A percentile compares a stretch with the other conserved stretches of the same genome.
These are phyloP conservation scores for Tylopilus subfusipes DNA, from an alignment of 768 basidiomycete species.

Conservation along the genomic window DNA sequence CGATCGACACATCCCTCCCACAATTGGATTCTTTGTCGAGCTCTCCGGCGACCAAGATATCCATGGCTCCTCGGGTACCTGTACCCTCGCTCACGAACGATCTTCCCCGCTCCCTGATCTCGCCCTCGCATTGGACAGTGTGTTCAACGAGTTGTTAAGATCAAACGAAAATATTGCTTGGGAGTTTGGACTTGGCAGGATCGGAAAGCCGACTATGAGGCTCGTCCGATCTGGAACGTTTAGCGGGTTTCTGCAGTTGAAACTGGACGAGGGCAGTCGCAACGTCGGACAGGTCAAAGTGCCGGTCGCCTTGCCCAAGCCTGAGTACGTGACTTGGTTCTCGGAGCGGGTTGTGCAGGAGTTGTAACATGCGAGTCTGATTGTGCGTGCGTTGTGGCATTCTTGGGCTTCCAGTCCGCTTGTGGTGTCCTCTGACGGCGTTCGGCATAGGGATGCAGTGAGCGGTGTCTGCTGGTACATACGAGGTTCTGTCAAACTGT, in stretches of 20 bases:
- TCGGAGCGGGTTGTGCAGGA: neutral
- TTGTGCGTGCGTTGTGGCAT: no score
- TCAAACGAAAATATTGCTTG: neutral
- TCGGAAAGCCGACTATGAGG: neutral
- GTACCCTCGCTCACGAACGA: neutral
- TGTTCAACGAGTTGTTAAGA: neutral
- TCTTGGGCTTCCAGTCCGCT: neutral
- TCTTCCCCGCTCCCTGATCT: neutral
- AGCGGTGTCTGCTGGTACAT: no score
- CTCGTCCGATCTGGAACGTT: neutral
- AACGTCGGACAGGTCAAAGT: neutral
- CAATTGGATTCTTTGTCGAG: neutral
- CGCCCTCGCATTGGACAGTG: neutral
- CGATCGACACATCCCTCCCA: neutral
- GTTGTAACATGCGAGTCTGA: neutral
- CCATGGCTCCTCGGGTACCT: neutral
- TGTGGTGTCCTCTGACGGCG: neutral
- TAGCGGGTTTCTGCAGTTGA: neutral
- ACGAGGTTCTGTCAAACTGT: no score
- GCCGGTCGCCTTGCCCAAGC: neutral
- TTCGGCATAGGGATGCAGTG: no score
- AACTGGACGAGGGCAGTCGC: neutral
- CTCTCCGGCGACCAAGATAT: neutral
- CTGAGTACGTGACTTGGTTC: neutral
- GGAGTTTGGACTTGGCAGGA: no score